These are phyloP conservation scores for Dothistroma septosporum DNA, from an alignment of 2,329 filamentous ascomycete species.

Conservation along the genomic window DNA sequence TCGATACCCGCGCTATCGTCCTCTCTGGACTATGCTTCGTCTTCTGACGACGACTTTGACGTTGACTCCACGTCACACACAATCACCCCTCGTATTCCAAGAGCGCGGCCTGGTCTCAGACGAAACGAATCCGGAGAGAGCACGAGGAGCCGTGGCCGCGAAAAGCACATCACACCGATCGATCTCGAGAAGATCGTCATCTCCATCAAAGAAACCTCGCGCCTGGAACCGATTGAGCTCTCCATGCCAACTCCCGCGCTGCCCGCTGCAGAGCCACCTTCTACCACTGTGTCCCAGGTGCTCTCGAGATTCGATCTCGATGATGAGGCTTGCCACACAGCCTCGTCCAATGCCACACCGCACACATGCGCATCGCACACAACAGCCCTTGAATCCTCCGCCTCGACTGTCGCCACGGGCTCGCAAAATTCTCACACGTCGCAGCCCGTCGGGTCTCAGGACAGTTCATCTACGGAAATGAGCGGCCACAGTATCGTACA, in stretches of 20 bases:
- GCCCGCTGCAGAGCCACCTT: conserved; percentile 16
- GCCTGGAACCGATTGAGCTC: conserved; percentile 55
- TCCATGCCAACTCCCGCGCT: conserved; percentile 24
- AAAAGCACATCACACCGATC: conserved; percentile 87
- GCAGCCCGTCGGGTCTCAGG: conserved; percentile 49
- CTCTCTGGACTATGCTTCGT: conserved; percentile 44
- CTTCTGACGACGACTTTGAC: conserved; percentile 37
- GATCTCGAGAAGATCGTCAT: conserved; percentile 92
- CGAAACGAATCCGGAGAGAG: conserved; percentile 66
- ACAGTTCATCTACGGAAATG: conserved; percentile 61
- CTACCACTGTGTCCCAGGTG: conserved; percentile 28
- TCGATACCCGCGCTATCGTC: conserved; percentile 44
- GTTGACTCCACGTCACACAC: conserved; percentile 44
- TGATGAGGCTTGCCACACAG: conserved; percentile 25
- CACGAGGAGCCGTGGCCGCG: conserved; percentile 63
- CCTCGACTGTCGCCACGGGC: conserved; percentile 51
- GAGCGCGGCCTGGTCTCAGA: conserved; percentile 61
- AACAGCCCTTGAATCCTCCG: conserved; percentile 51
- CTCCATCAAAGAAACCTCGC: conserved; percentile 80
- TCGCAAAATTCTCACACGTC: conserved; percentile 38
- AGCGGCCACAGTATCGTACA: conserved; percentile 70
- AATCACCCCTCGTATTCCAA: conserved; percentile 52
- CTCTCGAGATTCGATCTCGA: conserved; percentile 34
- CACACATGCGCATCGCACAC: conserved; percentile 19
- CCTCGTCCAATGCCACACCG: conserved; percentile 37